Evolutionary conservation across 2,329 filamentous ascomycete species (phyloP).

Genomic region (Chrysoporthe cubensis): DNA sequence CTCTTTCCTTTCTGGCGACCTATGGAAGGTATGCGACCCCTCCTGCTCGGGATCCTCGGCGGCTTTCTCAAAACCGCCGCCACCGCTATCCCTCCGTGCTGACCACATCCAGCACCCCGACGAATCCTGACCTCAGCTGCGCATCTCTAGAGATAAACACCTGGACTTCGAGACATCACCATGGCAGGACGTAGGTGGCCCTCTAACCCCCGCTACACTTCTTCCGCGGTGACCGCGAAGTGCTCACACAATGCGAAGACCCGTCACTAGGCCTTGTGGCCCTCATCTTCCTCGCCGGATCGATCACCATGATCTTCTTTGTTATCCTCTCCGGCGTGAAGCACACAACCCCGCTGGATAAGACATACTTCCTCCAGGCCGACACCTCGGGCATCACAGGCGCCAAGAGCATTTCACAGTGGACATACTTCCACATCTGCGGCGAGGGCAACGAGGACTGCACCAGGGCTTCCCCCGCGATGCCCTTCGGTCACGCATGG

Average conservation of each 20-base stretch:
- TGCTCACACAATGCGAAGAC: slow-evolving; percentile 38
- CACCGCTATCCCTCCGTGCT: background rate
- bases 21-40: background rate
- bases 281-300: slow-evolving; percentile 54
- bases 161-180: slow-evolving; percentile 11
- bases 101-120: background rate
- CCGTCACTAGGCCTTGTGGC: slow-evolving; percentile 46
- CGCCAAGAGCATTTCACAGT: slow-evolving; percentile 71
- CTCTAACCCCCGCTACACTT: background rate
- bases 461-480: slow-evolving; percentile 61
- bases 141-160: background rate
- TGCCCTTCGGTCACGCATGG: slow-evolving; percentile 76
- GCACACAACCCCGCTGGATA: slow-evolving; percentile 61
- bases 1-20: background rate
- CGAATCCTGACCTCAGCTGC: too few species aligned
- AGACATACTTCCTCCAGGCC: slow-evolving; percentile 85
- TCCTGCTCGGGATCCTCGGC: background rate
- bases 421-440: slow-evolving; percentile 91
- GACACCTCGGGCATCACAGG: slow-evolving; percentile 74
- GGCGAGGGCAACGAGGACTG: slow-evolving; percentile 68
- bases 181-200: slow-evolving; percentile 26
- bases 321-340: slow-evolving; percentile 60
- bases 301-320: slow-evolving; percentile 61
- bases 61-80: background rate
- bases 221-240: background rate